A percentile compares a stretch with the other conserved stretches of the same genome.
phyloP scores from a whole-genome alignment of 169 alveolate species.

The Eimeria acervulina region DNA sequence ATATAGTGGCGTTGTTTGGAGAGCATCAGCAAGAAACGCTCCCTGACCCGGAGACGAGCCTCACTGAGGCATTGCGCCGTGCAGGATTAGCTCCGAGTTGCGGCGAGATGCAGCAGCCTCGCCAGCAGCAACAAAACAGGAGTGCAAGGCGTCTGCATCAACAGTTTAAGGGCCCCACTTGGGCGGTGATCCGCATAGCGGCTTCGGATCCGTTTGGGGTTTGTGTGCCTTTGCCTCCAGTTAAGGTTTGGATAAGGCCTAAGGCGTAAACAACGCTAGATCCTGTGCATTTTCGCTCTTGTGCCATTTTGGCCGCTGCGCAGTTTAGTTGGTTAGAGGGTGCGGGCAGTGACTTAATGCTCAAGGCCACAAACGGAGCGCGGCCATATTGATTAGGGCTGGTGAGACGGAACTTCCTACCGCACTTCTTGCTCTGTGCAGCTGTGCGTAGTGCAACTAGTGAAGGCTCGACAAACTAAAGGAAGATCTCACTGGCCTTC shows the following conservation, averaged over 20 bases:
- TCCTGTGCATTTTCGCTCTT: neutral
- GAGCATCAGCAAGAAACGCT: neutral
- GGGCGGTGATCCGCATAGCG: constrained; percentile 50
- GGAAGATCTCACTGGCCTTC: neutral
- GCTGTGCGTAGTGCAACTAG: neutral
- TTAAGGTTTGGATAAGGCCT: constrained; percentile 10
- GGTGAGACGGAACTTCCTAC: neutral
- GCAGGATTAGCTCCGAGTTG: neutral
- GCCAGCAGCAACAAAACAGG: neutral
- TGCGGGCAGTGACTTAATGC: neutral
- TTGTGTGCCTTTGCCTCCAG: constrained; percentile 26
- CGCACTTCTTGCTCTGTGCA: neutral
- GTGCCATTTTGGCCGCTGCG: neutral
- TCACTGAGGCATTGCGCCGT: constrained; percentile 41
- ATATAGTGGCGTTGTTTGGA: neutral
- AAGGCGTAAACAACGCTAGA: neutral
- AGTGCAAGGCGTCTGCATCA: neutral
- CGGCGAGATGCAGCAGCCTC: neutral
- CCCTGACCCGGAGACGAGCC: neutral
- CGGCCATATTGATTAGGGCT: neutral
- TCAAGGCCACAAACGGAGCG: neutral
- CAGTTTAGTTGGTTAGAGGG: neutral
- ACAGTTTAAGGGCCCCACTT: constrained; percentile 5
- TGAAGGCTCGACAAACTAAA: no score
- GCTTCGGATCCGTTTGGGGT: constrained; percentile 18